A percentile compares a stretch with the other conserved stretches of the same genome.
Conservation (phyloP, 2,329 filamentous ascomycete genomes). For the Hymenoscyphus salicellus region DNA sequence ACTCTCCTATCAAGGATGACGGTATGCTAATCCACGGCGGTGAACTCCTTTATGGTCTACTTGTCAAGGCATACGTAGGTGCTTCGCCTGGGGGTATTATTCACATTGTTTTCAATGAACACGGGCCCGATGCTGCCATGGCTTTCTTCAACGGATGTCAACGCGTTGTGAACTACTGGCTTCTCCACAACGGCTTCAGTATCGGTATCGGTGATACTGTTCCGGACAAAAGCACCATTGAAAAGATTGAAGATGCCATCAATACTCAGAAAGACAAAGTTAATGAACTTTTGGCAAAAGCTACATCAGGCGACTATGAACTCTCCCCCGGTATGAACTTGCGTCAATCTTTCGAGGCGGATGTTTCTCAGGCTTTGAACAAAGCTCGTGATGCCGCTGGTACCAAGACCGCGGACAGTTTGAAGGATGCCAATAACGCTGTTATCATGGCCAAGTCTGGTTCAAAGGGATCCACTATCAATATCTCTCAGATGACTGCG, state of each 20-base stretch:
- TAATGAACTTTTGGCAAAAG: conserved; percentile 67
- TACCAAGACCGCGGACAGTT: conserved; percentile 83
- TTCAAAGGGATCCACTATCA: conserved; percentile 98
- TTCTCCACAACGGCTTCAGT: conserved; percentile 92
- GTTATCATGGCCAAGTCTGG: conserved; percentile 94
- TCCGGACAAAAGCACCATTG: conserved; percentile 80
- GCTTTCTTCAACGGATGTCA: conserved; percentile 95
- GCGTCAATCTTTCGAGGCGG: conserved; percentile 95
- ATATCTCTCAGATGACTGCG: conserved; percentile 99
- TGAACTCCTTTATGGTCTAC: conserved; percentile 83
- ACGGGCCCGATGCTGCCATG: conserved; percentile 81
- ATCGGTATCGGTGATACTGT: conserved; percentile 99
- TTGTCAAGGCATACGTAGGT: conserved; percentile 93
- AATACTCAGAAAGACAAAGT: conserved; percentile 79
- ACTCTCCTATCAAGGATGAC: conserved; percentile 67
- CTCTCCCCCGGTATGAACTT: conserved; percentile 98
- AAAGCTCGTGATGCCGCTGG: conserved; percentile 94
- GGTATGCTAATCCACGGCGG: conserved; percentile 82
- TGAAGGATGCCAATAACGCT: conserved; percentile 95
- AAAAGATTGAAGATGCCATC: conserved; percentile 79
- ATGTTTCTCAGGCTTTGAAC: conserved; percentile 91
- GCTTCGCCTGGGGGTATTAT: conserved; percentile 87
- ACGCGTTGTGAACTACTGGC: conserved; percentile 94
- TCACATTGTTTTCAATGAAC: conserved; percentile 94
- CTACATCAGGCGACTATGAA: conserved; percentile 84